These are phyloP conservation scores for Aspergillus persii DNA, from an alignment of 2,329 filamentous ascomycete species.

Conservation along the genomic window DNA sequence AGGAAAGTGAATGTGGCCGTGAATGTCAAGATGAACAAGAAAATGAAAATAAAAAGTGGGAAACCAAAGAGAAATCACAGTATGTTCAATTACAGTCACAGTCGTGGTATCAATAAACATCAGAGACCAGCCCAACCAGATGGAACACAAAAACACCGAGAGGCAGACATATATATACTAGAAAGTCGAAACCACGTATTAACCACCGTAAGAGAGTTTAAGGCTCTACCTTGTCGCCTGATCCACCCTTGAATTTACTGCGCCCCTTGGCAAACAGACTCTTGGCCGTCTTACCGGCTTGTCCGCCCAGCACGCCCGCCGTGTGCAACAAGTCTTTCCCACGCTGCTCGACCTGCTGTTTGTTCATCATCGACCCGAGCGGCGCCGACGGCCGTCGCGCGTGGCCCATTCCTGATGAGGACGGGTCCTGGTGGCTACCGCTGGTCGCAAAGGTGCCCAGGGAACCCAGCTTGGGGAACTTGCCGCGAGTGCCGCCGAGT, in stretches of 20 bases:
- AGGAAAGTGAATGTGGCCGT: not conserved
- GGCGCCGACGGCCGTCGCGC: conserved; percentile 36
- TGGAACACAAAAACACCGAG: conserved; percentile 14
- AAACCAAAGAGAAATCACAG: conserved; percentile 15
- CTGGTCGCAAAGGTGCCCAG: conserved; percentile 26
- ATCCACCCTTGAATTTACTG: conserved; percentile 67
- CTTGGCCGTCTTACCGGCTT: conserved; percentile 78
- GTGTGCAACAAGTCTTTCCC: conserved; percentile 86
- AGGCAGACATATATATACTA: conserved; percentile 6
- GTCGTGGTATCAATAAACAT: conserved; percentile 11
- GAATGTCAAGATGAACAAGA: not conserved
- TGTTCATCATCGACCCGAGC: conserved; percentile 46
- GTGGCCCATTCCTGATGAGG: conserved; percentile 34
- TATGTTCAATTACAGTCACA: conserved; percentile 26
- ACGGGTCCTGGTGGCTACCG: conserved; percentile 25
- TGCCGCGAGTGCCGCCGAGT: conserved; percentile 32
- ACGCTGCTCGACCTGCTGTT: conserved; percentile 71
- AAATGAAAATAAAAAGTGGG: conserved; percentile 6
- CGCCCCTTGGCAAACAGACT: conserved; percentile 88
- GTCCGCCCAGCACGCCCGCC: conserved; percentile 68
- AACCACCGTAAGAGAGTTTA: conserved; percentile 47
- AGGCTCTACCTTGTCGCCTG: conserved; percentile 80
- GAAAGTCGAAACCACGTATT: conserved; percentile 2
- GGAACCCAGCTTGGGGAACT: conserved; percentile 43
- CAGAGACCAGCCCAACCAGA: not conserved